Conservation (phyloP, 2,329 filamentous ascomycete genomes). For the Pseudocercospora pini-densiflorae region DNA sequence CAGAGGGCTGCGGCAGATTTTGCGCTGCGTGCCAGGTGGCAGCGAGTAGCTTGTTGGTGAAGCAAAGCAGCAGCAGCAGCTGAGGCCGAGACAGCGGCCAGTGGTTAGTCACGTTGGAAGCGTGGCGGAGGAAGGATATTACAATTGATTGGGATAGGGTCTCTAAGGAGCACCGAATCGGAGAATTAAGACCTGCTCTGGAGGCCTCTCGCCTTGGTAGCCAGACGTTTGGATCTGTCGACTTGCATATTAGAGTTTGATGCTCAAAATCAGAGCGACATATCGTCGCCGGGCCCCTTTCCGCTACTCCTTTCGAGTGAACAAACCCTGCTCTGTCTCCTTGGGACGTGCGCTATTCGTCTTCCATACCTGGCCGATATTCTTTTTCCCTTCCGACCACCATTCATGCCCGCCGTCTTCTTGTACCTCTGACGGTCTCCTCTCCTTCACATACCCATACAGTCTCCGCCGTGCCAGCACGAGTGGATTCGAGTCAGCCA, state of each 20-base stretch:
- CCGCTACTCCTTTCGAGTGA: background rate
- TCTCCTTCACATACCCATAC: constrained; percentile 1
- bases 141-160: background rate
- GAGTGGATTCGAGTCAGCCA: constrained; percentile 1
- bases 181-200: background rate
- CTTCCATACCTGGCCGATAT: background rate
- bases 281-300: background rate
- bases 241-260: constrained; percentile 4
- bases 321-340: background rate
- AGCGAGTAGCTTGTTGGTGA: background rate
- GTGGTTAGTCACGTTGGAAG: background rate
- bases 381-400: background rate
- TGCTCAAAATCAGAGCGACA: constrained; percentile 4
- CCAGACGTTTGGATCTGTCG: background rate
- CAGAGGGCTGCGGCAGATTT: background rate
- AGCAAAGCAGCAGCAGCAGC: background rate
- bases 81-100: background rate
- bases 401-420: background rate
- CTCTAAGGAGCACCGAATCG: background rate
- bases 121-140: background rate
- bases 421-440: background rate
- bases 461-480: background rate
- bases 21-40: background rate
- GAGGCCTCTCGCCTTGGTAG: background rate
- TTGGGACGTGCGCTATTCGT: constrained; percentile 1